Evolutionary conservation across 345 rosid genomes (phyloP), one percentile per base, ranked within the genome.

Genomic region (Populus alba): DNA sequence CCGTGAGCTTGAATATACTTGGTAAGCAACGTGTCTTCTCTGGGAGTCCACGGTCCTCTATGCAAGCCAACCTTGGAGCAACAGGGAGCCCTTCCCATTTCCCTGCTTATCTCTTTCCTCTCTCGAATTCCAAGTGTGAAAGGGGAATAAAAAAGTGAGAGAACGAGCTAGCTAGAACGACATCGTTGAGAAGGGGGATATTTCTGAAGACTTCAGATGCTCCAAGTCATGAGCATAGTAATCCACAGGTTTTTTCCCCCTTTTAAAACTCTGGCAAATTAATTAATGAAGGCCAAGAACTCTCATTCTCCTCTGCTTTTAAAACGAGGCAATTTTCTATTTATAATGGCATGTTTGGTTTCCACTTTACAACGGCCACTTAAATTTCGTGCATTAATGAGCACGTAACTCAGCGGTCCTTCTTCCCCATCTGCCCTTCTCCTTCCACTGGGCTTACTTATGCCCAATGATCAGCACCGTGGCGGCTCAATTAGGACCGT

Each of bases 71-170:
- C 90, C 85, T 89, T 89, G 1, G 92, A 81, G 65, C 94, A 89
- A 79, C 92, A 87, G 13, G 91, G 92, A 72, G 90, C 85, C 55
- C 91, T 80, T 68, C 91, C 94, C 94, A 89, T 89, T 66, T 61
- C 72, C 27, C 31, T 18, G 38, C 27, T 78, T 75, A 76, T 66
- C 80, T 61, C 15, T 2, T 43, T 2, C 69, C 73, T 74, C 75
- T 76, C 31, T 68, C 39, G 13, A 6, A 33, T 22, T 11, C 4
- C 10, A 12, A n/a, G 23, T 8, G 51, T 38, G 17, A 6, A 20
- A 17, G 17, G 61, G 16, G 13, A 72, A 66, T 7, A 17, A 66
- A 4, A 63, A 13, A 10, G 20, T 5, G 33, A 15, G 8, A 31
- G n/a, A 66, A 20, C 22, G 1, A 6, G 57, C 8, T 1, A 53